A percentile compares a stretch with the other conserved stretches of the same genome.
Conservation (phyloP, 2,329 filamentous ascomycete species). For the Trichoderma semiorbis region DNA sequence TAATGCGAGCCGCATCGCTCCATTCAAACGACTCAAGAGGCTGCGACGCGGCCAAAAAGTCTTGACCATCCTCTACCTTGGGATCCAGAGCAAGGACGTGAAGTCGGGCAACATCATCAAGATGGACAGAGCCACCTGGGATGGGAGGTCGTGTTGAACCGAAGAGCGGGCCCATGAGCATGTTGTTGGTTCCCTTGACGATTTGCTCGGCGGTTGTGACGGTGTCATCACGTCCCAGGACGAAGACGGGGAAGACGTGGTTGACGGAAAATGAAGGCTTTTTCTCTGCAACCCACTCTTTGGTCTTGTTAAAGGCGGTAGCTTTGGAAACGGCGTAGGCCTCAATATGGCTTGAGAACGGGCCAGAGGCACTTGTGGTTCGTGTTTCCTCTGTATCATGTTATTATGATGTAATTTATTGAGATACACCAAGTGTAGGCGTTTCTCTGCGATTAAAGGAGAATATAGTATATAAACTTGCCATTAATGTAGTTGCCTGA, state of each 20-base stretch:
- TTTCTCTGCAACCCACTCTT: constrained; percentile 31
- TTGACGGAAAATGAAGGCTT: constrained; percentile 36
- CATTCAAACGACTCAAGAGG: background rate
- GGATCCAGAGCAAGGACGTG: constrained; percentile 5
- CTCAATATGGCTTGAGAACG: constrained; percentile 30
- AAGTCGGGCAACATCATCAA: constrained; percentile 21
- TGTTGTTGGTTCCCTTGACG: constrained; percentile 33
- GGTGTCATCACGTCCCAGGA: constrained; percentile 36
- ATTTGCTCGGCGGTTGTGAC: constrained; percentile 14
- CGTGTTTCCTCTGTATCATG: background rate
- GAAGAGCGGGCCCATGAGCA: constrained; percentile 34
- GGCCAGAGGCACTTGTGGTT: constrained; percentile 16
- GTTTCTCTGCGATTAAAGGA: background rate
- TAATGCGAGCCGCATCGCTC: background rate
- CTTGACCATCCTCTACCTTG: background rate
- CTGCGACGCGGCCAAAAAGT: constrained; percentile 14
- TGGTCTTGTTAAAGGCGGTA: constrained; percentile 31
- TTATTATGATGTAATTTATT: background rate
- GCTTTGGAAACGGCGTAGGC: constrained; percentile 38
- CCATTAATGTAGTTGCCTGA: background rate
- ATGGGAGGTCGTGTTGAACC: constrained; percentile 27
- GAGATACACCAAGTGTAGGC: background rate
- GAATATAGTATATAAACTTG: background rate
- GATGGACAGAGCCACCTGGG: constrained; percentile 24
- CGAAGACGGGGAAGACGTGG: constrained; percentile 35